phyloP scores from a whole-genome alignment of 2,329 filamentous ascomycete genomes.

The Macrophomina tecta region DNA sequence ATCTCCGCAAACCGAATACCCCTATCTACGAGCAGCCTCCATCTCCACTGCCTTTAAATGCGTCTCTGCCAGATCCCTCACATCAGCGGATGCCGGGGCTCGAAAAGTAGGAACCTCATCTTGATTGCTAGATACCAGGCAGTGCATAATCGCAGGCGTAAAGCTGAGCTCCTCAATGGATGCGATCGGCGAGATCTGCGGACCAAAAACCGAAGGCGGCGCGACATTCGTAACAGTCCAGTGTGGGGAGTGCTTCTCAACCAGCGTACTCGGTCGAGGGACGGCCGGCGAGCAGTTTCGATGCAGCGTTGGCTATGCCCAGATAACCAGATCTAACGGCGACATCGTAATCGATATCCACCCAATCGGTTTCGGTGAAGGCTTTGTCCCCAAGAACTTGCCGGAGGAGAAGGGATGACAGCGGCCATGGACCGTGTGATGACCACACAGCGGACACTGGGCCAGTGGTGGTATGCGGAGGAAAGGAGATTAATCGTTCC shows the following conservation, averaged over 20 bases:
- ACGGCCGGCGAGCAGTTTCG: constrained; percentile 37
- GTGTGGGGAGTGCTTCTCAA: constrained; percentile 31
- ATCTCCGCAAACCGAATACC: too few relatives aligned
- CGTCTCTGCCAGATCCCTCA: constrained; percentile 53
- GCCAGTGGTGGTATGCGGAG: constrained; percentile 21
- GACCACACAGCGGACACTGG: constrained; percentile 31
- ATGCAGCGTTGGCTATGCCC: constrained; percentile 34
- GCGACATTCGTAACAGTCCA: constrained; percentile 36
- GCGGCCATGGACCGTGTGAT: constrained; percentile 29
- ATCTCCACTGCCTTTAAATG: constrained; percentile 52
- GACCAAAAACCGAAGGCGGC: constrained; percentile 38
- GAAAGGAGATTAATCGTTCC: constrained; percentile 53
- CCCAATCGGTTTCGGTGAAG: constrained; percentile 37
- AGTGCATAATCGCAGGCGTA: neutral
- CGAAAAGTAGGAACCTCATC: constrained; percentile 15
- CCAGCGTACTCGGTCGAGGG: constrained; percentile 34
- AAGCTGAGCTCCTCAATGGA: neutral
- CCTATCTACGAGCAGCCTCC: neutral
- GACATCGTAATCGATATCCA: constrained; percentile 34
- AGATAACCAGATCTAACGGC: constrained; percentile 31
- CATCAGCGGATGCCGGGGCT: constrained; percentile 55
- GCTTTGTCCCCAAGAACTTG: constrained; percentile 26
- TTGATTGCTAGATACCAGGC: neutral
- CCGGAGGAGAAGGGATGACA: neutral
- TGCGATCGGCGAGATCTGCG: constrained; percentile 15